Percentiles rank a stretch among this genome's conserved stretches.
phyloP scores from a whole-genome alignment of 2,329 filamentous ascomycete genomes.

The Fusarium pininemorale region DNA sequence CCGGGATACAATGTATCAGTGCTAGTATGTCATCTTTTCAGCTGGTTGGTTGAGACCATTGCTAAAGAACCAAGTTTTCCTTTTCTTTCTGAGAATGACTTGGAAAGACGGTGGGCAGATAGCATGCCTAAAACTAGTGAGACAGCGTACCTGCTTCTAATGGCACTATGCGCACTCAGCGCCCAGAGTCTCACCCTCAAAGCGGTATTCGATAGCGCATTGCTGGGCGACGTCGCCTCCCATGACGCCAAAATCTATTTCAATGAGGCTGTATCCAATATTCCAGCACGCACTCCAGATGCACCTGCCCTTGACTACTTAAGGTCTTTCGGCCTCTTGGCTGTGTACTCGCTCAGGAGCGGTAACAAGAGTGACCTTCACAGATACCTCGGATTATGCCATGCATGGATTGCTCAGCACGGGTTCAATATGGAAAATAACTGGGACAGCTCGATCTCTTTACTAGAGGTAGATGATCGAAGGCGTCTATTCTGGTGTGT shows the following conservation, averaged over 20 bases:
- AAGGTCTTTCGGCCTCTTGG: not conserved
- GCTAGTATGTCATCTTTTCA: not conserved
- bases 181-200: not conserved
- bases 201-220: not conserved
- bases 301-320: not conserved
- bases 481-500: not conserved
- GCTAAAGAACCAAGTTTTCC: not conserved
- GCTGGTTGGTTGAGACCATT: fast-evolving
- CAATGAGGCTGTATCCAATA: not conserved
- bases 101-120: not conserved
- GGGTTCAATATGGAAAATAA: not conserved
- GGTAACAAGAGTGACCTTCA: not conserved
- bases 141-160: not conserved
- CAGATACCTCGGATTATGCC: not conserved
- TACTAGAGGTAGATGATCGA: not conserved
- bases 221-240: not conserved
- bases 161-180: not conserved
- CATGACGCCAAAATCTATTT: not conserved
- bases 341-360: not conserved
- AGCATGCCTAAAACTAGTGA: not conserved
- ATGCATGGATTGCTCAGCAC: not conserved
- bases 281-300: not conserved
- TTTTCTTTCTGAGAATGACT: not conserved
- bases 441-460: not conserved
- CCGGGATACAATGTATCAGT: not conserved